These are phyloP conservation scores for Magnusiomyces tetraspermus DNA, from an alignment of 1,139 yeast species.

Conservation along the genomic window DNA sequence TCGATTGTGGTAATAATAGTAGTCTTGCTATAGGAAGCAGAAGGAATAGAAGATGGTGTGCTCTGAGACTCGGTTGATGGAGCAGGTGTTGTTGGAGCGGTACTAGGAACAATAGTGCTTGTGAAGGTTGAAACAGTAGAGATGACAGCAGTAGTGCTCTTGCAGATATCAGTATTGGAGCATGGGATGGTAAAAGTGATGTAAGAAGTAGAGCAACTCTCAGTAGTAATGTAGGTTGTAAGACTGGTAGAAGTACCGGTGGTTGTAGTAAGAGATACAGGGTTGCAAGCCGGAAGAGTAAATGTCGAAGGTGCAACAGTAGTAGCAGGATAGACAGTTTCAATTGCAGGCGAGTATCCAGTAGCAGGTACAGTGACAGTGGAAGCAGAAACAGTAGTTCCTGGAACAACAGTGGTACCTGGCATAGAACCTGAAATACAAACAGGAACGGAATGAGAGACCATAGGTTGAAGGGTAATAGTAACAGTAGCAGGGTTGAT, in stretches of 20 bases:
- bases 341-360: constrained; percentile 2
- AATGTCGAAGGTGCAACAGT: constrained; percentile 8
- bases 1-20: background rate
- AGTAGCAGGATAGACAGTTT: constrained; percentile 5
- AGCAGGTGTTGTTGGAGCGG: background rate
- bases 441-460: constrained; percentile 3
- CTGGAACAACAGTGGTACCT: constrained; percentile 9
- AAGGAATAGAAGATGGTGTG: background rate
- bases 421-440: constrained; percentile 7
- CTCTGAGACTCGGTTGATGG: background rate
- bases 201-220: background rate
- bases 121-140: constrained; percentile 2
- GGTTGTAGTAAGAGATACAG: background rate
- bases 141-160: background rate
- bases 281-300: constrained; percentile 6
- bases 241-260: background rate
- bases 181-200: constrained; percentile 4
- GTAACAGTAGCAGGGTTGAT: constrained; percentile 5
- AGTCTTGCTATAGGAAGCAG: background rate
- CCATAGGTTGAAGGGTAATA: constrained; percentile 7
- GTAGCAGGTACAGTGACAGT: constrained; percentile 4
- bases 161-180: background rate
- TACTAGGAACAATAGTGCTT: constrained; percentile 5
- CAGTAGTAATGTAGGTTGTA: background rate
- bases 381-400: constrained; percentile 8